Evolutionary conservation across 108 stramenopile species (phyloP), one percentile per base, ranked within the genome.

Genomic region (Cyclotella baltica): DNA sequence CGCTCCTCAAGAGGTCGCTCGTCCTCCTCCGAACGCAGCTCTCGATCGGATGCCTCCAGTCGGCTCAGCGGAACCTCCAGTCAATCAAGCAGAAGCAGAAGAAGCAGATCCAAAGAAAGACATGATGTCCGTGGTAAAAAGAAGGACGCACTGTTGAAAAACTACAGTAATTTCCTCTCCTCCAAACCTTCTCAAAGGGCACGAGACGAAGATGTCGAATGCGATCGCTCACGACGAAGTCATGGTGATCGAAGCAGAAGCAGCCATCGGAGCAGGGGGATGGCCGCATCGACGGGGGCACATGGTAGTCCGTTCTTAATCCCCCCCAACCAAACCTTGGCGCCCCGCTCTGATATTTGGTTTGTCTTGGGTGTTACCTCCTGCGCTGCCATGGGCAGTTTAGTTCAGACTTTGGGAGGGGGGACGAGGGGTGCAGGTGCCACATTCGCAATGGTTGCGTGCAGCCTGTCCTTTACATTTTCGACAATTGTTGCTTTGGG

Each of bases 341-440:
- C 68, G 9, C 77, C 77, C 16, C 58, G 77, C 19, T 29, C 40
- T 18, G 77, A 77, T 34, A 48, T 63, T 25, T 77, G 77, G 77
- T 35, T 70, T 16, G 58, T 29, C 1, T 43, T 77, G 20, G 58
- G 61, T 46, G 31, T 63, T 22, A 51, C 77, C 0, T 70, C 68
- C 27, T 70, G 62, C n/a, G 77, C 77, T 13, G 58, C 67, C 29
- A 33, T 70, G 3, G 22, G 56, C 0, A 62, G 47, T 47, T 59
- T 77, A 31, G 68, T 38, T 33, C 67, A 61, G 18, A 20, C 35
- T 0, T n/a, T 15, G 35, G 33, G 18, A 4, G 38, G 35, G 0
- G 29, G 11, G 29, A 59, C 25, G 15, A 38, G 56, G 16, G 27
- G 31, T 2, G 33, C 64, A 15, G 43, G 28, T 16, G 77, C 62